Evolutionary conservation across 2,329 filamentous ascomycete genomes (phyloP), one percentile per base, ranked within the genome.

Genomic region (Drechslerella coelobrocha): DNA sequence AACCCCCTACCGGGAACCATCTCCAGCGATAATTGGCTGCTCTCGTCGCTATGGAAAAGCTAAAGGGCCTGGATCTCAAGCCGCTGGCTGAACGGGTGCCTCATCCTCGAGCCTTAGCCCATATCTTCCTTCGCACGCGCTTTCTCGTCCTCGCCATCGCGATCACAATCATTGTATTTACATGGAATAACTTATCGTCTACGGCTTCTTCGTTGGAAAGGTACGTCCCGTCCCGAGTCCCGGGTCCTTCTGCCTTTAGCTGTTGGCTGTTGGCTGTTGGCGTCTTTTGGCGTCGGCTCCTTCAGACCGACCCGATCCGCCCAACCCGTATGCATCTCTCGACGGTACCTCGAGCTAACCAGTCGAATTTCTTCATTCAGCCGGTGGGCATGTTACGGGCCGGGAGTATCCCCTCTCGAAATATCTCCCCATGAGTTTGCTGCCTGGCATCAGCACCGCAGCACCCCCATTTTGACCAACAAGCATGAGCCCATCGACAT

Each of bases 401-500:
- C 94, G 12, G 86, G 89, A 23, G 97, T 95, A 82, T 86, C 94
- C n/a, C 94, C 94, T 57, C 95, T 96, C 87, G 87, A 94, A 74
- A 96, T 99, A 91, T 86, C 89, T 43, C 82, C 89, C 61, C 97
- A 97, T 78, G 94, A 99, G 78, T 89, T 93, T 79, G 88, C 88
- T 72, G 85, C 91, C 74, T 99, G 94, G 94, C 89, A 90, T 75
- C 87, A 87, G 65, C 92, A 96, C 78, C 83, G 94, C 73, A 88
- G 92, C 76, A 97, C 94, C 2, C 94, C 94, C 53, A 92, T 99
- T 75, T 86, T 96, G 74, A 97, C 96, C 84, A 99, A 99, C 82
- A 90, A 93, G 80, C 94, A 97, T 80, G 88, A 89, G 73, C 89
- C 94, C 34, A 84, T 97, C 77, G 87, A 90, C 78, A 83, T 97